Percentiles rank a stretch among this genome's conserved stretches.
These are phyloP conservation scores for Leccinellum luteum DNA, from an alignment of 768 basidiomycete species.

Conservation along the genomic window DNA sequence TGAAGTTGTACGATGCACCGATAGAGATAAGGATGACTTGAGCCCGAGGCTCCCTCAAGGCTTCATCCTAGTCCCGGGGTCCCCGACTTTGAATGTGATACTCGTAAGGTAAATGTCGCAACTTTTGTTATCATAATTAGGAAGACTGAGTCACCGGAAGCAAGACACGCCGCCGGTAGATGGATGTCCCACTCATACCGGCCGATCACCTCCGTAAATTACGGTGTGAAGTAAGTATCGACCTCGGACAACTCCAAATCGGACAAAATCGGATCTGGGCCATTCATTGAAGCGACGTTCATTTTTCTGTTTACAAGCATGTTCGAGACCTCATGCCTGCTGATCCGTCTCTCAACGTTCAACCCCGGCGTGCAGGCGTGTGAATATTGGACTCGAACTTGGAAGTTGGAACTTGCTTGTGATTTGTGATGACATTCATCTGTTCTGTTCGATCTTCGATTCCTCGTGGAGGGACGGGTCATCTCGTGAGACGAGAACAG, in stretches of 20 bases:
- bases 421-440: too few relatives aligned
- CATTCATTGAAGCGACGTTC: conserved; percentile 1
- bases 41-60: not conserved
- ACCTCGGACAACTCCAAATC: not conserved
- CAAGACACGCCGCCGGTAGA: not conserved
- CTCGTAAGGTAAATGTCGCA: not conserved
- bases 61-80: not conserved
- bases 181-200: not conserved
- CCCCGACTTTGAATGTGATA: not conserved
- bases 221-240: not conserved
- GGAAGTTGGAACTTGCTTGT: not conserved
- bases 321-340: not conserved
- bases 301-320: not conserved
- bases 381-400: not conserved
- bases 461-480: not conserved
- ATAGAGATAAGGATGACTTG: not conserved
- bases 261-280: not conserved
- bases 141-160: not conserved
- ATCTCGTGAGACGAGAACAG: not conserved
- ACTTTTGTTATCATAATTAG: not conserved
- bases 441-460: not conserved
- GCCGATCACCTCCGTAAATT: not conserved
- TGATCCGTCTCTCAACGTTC: not conserved
- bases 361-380: not conserved
- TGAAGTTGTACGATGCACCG: not conserved